Conservation (phyloP, 176 grass and related monocot genomes). For the Neostapfia colusana region DNA sequence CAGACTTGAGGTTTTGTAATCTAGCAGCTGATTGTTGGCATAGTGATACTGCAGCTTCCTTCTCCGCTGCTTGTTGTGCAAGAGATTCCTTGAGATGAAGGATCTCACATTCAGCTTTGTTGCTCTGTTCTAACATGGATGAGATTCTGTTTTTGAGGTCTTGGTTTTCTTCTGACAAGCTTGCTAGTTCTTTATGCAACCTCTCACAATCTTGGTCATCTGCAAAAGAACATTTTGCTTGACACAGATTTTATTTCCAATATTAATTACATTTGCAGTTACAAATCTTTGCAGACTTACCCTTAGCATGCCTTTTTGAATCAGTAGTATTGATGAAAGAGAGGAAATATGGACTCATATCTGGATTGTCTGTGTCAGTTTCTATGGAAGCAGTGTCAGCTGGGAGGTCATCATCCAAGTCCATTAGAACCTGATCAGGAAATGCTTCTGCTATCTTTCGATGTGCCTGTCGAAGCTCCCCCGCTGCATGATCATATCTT, state of each 20-base stretch:
- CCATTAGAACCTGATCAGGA: conserved; percentile 63
- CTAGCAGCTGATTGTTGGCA: conserved; percentile 62
- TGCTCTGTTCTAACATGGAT: conserved; percentile 42
- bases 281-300: conserved; percentile 35
- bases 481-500: conserved; percentile 76
- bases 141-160: conserved; percentile 62
- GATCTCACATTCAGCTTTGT: conserved; percentile 52
- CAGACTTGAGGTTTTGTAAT: conserved; percentile 57
- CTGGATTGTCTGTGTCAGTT: conserved; percentile 48
- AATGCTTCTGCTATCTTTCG: conserved; percentile 74
- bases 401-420: conserved; percentile 71
- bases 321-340: conserved; percentile 45
- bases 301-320: conserved; percentile 45
- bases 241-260: conserved; percentile 25
- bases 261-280: conserved; percentile 1
- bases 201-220: conserved; percentile 56
- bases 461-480: conserved; percentile 83
- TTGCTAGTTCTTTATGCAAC: conserved; percentile 70
- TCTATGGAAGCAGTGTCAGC: conserved; percentile 44
- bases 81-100: conserved; percentile 57
- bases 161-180: conserved; percentile 69
- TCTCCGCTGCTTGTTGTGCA: conserved; percentile 58
- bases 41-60: conserved; percentile 55
- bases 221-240: conserved; percentile 29
- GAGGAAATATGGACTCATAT: conserved; percentile 48